These are phyloP conservation scores for Bocquillonia castaneifolia DNA, from an alignment of 441 rosid species.

Conservation along the genomic window DNA sequence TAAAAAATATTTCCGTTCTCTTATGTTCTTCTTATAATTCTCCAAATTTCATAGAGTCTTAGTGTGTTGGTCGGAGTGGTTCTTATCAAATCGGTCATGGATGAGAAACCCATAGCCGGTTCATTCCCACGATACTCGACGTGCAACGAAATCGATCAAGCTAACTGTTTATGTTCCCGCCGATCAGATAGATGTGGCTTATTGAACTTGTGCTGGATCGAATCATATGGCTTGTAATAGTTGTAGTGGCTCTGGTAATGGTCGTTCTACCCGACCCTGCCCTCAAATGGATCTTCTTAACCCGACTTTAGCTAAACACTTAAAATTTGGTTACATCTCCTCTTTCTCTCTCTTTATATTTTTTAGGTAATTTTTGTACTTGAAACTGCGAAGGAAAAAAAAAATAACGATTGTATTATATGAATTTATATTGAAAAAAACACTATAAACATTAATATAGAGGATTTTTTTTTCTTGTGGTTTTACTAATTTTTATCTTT, in stretches of 20 bases:
- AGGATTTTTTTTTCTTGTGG: too few relatives aligned
- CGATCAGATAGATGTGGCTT: constrained; percentile 94
- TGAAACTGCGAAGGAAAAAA: too few relatives aligned
- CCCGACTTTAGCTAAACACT: too few relatives aligned
- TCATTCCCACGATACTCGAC: constrained; percentile 56
- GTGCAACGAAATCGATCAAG: constrained; percentile 86
- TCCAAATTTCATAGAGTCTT: constrained; percentile 28
- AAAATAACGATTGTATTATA: too few relatives aligned
- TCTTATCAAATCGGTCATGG: constrained; percentile 73
- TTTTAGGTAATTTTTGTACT: too few relatives aligned
- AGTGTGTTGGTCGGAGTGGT: constrained; percentile 87
- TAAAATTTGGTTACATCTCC: too few relatives aligned
- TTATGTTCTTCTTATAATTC: neutral
- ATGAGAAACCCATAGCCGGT: constrained; percentile 86
- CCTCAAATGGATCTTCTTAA: constrained; percentile 27
- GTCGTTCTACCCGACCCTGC: constrained; percentile 55
- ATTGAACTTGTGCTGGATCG: constrained; percentile 87
- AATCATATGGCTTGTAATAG: constrained; percentile 73
- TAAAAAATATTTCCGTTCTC: too few relatives aligned
- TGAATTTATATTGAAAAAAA: too few relatives aligned
- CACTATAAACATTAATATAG: too few relatives aligned
- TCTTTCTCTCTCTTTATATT: too few relatives aligned
- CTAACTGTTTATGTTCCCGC: constrained; percentile 66
- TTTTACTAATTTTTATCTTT: too few relatives aligned
- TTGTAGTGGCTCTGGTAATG: constrained; percentile 92